A percentile compares a stretch with the other conserved stretches of the same genome.
phyloP scores from a whole-genome alignment of 2,329 filamentous ascomycete species.

The Fonsecaea pugnacius region DNA sequence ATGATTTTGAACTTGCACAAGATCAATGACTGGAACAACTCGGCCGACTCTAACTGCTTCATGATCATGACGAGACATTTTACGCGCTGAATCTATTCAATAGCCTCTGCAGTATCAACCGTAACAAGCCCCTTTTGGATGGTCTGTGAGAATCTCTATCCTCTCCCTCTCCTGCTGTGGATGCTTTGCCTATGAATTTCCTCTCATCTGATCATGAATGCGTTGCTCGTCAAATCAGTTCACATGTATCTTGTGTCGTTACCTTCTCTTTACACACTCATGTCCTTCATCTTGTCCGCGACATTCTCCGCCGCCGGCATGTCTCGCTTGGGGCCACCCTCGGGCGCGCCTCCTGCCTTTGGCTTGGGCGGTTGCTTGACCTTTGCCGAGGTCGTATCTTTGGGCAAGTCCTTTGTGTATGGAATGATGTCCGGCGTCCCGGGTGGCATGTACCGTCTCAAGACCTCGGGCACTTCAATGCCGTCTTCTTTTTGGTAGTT shows the following conservation, averaged over 20 bases:
- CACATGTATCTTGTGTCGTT: not conserved
- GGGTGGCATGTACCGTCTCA: conserved; percentile 81
- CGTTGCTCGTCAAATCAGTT: conserved; percentile 2
- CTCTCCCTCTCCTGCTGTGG: not conserved
- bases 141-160: not conserved
- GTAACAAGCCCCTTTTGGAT: not conserved
- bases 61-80: not conserved
- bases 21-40: not conserved
- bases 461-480: conserved; percentile 76
- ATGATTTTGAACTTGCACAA: not conserved
- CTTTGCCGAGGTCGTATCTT: conserved; percentile 70
- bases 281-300: conserved; percentile 47
- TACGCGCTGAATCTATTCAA: not conserved
- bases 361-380: conserved; percentile 47
- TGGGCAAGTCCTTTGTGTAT: conserved; percentile 82
- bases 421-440: conserved; percentile 87
- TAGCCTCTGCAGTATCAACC: not conserved
- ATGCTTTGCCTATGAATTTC: not conserved
- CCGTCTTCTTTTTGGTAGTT: conserved; percentile 94
- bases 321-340: conserved; percentile 33
- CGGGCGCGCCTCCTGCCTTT: conserved; percentile 37
- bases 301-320: conserved; percentile 41
- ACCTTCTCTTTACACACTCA: conserved; percentile 43
- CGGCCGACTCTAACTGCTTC: not conserved
- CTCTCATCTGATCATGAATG: not conserved